A percentile compares a stretch with the other conserved stretches of the same genome.
Evolutionary conservation across 345 rosid species (phyloP).

Genomic region (Arabis alpina): DNA sequence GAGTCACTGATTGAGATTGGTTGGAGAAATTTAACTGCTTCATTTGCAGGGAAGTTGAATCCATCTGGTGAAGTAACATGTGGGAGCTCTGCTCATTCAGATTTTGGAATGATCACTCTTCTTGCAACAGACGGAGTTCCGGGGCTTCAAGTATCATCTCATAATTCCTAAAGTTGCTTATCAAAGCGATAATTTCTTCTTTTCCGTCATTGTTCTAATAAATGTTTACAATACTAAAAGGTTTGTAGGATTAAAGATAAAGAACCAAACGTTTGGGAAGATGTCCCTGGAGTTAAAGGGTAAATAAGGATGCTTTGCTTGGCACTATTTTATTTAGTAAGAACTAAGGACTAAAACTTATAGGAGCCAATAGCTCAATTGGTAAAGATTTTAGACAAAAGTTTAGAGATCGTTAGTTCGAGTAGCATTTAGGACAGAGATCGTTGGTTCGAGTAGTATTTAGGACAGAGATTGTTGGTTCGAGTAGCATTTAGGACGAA

Average conservation of each 20-base stretch:
- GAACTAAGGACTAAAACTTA: not conserved
- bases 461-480: too few relatives aligned
- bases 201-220: too few relatives aligned
- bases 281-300: constrained; percentile 67
- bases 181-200: too few relatives aligned
- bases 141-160: constrained; percentile 72
- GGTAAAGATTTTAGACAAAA: too few relatives aligned
- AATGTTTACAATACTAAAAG: constrained; percentile 36
- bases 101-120: constrained; percentile 85
- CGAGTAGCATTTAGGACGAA: too few relatives aligned
- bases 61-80: too few relatives aligned
- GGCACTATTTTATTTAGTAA: not conserved
- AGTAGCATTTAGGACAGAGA: too few relatives aligned
- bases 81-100: constrained; percentile 89
- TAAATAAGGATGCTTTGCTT: constrained; percentile 39
- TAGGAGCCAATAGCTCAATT: too few relatives aligned
- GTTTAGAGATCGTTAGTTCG: too few relatives aligned
- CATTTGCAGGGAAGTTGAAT: constrained; percentile 50
- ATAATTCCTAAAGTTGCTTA: not conserved
- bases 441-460: too few relatives aligned
- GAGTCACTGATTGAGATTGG: too few relatives aligned
- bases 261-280: constrained; percentile 70
- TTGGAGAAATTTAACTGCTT: too few relatives aligned
- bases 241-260: constrained; percentile 72
- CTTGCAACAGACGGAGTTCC: constrained; percentile 78